Percentiles rank a stretch among this genome's conserved stretches.
These are phyloP conservation scores for Colletotrichum lini DNA, from an alignment of 2,329 filamentous ascomycete species.

Conservation along the genomic window DNA sequence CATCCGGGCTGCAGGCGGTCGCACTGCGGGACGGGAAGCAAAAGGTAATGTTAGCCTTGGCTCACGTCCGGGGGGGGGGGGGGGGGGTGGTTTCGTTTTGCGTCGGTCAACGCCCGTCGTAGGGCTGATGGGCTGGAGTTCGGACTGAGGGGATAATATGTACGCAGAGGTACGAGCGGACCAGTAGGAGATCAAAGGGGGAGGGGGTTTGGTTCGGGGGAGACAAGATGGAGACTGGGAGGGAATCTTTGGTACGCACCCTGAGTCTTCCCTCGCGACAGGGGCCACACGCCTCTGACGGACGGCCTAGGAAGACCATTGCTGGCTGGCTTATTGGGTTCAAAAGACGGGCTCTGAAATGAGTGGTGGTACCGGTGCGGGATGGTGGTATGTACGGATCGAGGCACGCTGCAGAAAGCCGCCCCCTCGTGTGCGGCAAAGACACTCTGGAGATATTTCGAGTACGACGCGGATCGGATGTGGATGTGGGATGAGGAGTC, in stretches of 20 bases:
- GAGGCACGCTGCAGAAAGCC: slow-evolving; percentile 14
- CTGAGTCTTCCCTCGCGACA: slow-evolving; percentile 47
- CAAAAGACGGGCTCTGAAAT: background rate
- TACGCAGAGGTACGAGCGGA: slow-evolving; percentile 10
- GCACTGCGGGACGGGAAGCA: slow-evolving; percentile 42
- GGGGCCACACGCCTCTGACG: slow-evolving; percentile 48
- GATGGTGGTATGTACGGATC: slow-evolving; percentile 11
- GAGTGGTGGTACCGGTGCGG: background rate
- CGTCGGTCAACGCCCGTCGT: background rate
- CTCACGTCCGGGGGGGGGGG: background rate
- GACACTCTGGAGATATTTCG: slow-evolving; percentile 19
- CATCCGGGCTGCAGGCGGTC: slow-evolving; percentile 46
- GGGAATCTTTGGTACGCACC: slow-evolving; percentile 40
- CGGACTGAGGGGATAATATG: background rate
- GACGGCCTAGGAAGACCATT: slow-evolving; percentile 51
- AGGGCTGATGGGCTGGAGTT: slow-evolving; percentile 28
- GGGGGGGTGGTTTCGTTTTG: slow-evolving; percentile 3
- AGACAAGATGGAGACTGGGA: slow-evolving; percentile 9
- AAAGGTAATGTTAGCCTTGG: slow-evolving; percentile 28
- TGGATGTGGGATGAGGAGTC: slow-evolving; percentile 9
- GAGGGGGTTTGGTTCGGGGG: background rate
- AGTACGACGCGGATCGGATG: background rate
- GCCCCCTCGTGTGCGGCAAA: slow-evolving; percentile 1
- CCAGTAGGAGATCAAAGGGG: slow-evolving; percentile 19
- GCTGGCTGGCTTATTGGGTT: background rate